Evolutionary conservation across 371 early-diverging fungal genomes (phyloP), one percentile per base, ranked within the genome.

Genomic region (Mortierella sp.): DNA sequence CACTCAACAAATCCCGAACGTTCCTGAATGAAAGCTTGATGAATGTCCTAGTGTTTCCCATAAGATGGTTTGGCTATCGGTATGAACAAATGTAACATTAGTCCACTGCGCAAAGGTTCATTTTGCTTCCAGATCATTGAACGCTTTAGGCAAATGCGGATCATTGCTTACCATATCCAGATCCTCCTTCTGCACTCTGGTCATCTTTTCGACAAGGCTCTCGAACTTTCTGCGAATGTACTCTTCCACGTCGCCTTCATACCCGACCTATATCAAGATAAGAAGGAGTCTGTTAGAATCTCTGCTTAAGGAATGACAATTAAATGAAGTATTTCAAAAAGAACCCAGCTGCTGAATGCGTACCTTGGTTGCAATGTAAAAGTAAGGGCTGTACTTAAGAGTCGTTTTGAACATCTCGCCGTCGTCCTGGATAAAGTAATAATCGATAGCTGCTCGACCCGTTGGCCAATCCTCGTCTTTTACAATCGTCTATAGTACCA

Each of bases 351-450:
- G 1, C 31, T 14, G 71, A 26, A 28, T 42, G 1, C 76, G 80
- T 88, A 96, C 95, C 89, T 94, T 94, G 91, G 97, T 95, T 11
- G 94, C 91, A 63, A 99, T 91, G 73, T 91, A 97, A 73, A 99
- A 97, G 89, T 99, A 99, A 0, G 99, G 99, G 70, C 93, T 92
- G 87, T 95, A 97, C 11, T 93, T 63, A 19, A 97, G 52, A 6
- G 97, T 97, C 31, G 94, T 90, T 82, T 97, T 99, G 91, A 99
- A 99, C 16, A 94, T 93, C 42, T 91, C 92, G 21, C 97, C 98
- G 76, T 96, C 97, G 54, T 97, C 97, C 73, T 96, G 94, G 42
- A 98, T 88, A 84, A 99, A 99, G 83, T 98, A 99, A 70, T 94
- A 95, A 85, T 99, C 97, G 2, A 98, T 95, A 0, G 94, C 99